Conservation (phyloP, 1,284 basidiomycete genomes). For the Puccinia polysora region DNA sequence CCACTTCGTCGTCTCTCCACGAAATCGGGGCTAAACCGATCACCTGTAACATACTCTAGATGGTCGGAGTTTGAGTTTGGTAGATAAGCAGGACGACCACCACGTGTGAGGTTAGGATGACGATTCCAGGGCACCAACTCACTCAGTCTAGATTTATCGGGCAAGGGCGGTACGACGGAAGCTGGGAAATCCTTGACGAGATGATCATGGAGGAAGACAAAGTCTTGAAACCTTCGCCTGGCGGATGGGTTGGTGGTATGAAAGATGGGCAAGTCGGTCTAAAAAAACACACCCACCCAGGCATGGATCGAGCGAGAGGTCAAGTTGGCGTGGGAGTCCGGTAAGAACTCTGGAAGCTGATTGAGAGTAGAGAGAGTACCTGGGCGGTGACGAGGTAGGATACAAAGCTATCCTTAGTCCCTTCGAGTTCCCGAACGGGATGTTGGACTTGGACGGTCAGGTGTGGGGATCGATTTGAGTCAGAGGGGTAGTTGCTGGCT, state of each 20-base stretch:
- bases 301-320: neutral
- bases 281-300: constrained; percentile 22
- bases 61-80: neutral
- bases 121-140: constrained; percentile 51
- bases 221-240: constrained; percentile 90
- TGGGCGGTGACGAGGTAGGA: constrained; percentile 86
- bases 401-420: constrained; percentile 93
- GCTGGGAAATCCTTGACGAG: constrained; percentile 89
- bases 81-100: neutral
- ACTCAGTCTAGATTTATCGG: constrained; percentile 94
- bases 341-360: neutral
- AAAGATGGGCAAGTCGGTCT: constrained; percentile 80
- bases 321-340: too few relatives aligned
- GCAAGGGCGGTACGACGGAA: constrained; percentile 89
- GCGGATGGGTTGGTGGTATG: constrained; percentile 66
- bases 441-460: constrained; percentile 71
- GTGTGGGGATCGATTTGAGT: constrained; percentile 44
- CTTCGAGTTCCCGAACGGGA: constrained; percentile 88
- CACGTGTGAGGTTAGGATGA: neutral
- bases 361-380: constrained; percentile 56
- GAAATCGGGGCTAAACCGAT: constrained; percentile 93
- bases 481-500: constrained; percentile 5
- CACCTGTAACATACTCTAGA: constrained; percentile 91
- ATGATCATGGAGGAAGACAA: constrained; percentile 85
- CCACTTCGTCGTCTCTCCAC: constrained; percentile 85